These are phyloP conservation scores for Gaillardinia entomophila DNA, from an alignment of 805 yeast species.

Conservation along the genomic window DNA sequence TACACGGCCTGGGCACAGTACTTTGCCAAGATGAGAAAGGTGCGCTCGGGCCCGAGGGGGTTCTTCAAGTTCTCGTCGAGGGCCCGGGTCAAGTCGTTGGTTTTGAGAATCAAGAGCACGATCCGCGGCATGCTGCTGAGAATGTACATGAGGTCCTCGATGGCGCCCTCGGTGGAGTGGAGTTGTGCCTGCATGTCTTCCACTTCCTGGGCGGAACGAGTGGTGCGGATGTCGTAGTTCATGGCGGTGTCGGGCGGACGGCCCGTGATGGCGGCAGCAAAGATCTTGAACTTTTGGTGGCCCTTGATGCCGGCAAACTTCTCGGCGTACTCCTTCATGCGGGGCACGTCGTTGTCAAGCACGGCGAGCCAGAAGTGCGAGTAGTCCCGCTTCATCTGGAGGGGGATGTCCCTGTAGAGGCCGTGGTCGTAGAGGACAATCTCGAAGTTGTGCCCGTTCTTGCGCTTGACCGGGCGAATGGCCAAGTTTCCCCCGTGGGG, in stretches of 20 bases:
- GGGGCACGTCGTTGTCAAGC: conserved; percentile 58
- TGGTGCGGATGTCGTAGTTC: conserved; percentile 49
- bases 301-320: conserved; percentile 74
- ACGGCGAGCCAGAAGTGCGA: conserved; percentile 91
- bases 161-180: conserved; percentile 49
- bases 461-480: conserved; percentile 37
- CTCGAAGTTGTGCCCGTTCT: conserved; percentile 71
- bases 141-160: conserved; percentile 74
- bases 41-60: conserved; percentile 82
- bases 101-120: conserved; percentile 80
- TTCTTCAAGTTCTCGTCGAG: conserved; percentile 77
- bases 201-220: conserved; percentile 59
- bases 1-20: conserved; percentile 83
- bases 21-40: conserved; percentile 82
- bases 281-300: conserved; percentile 67
- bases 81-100: conserved; percentile 88
- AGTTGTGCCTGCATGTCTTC: conserved; percentile 60
- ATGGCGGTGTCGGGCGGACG: conserved; percentile 77
- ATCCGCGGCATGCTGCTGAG: conserved; percentile 78
- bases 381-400: conserved; percentile 71
- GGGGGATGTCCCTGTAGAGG: conserved; percentile 76
- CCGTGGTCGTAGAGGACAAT: conserved; percentile 94
- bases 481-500: conserved; percentile 98
- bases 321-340: conserved; percentile 70
- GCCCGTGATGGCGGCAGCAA: conserved; percentile 94